Percentiles rank a stretch among this genome's conserved stretches.
These are phyloP conservation scores for Quercus glauca DNA, from an alignment of 306 rosid species.

Conservation along the genomic window DNA sequence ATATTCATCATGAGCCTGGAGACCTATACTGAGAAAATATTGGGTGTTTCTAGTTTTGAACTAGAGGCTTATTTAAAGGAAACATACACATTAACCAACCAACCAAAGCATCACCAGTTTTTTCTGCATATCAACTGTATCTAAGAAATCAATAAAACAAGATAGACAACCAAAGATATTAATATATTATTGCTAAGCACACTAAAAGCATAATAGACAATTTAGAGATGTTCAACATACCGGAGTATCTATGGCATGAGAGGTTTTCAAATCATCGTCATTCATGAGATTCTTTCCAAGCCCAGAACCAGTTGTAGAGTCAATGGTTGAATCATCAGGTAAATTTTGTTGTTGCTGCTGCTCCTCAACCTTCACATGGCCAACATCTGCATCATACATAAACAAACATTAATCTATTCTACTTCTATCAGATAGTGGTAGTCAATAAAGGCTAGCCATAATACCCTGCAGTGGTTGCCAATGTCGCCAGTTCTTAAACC, in stretches of 20 bases:
- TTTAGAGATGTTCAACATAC: conserved; percentile 43
- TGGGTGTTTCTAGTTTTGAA: background rate
- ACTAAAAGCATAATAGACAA: conserved; percentile 1
- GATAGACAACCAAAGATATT: background rate
- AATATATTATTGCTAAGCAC: background rate
- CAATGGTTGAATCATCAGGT: conserved; percentile 61
- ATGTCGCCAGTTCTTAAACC: background rate
- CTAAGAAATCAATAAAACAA: background rate
- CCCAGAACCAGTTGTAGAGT: conserved; percentile 56
- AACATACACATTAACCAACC: background rate
- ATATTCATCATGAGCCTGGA: background rate
- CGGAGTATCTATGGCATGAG: conserved; percentile 57
- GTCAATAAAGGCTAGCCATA: background rate
- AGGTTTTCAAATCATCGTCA: conserved; percentile 80
- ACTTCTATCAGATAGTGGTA: background rate
- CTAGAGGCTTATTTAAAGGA: no score
- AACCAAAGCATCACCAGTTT: background rate
- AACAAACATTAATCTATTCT: background rate
- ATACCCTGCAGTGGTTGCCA: background rate
- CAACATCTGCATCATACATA: conserved; percentile 56
- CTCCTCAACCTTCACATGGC: conserved; percentile 65
- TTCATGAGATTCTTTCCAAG: conserved; percentile 66
- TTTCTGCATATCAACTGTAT: background rate
- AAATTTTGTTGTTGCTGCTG: conserved; percentile 66
- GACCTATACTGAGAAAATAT: background rate